These are phyloP conservation scores for Debaryomycetaceae sp. DNA, from an alignment of 1,139 yeast species.

Conservation along the genomic window DNA sequence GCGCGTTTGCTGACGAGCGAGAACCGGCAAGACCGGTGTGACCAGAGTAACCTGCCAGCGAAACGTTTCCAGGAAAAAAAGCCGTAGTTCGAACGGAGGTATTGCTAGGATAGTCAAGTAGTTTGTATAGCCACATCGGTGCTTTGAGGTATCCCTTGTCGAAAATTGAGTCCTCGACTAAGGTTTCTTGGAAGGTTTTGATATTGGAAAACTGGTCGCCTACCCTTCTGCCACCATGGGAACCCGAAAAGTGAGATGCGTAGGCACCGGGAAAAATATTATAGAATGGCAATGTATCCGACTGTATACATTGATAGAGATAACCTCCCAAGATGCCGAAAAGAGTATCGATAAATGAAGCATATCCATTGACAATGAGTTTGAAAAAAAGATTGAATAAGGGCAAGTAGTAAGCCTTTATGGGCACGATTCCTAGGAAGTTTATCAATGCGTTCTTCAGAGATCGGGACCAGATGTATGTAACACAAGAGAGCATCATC, in stretches of 20 bases:
- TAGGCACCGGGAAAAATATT: conserved; percentile 47
- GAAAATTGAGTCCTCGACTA: conserved; percentile 33
- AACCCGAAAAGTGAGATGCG: conserved; percentile 13
- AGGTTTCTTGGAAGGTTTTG: conserved; percentile 12
- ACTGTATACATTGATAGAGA: conserved; percentile 57
- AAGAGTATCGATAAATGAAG: conserved; percentile 36
- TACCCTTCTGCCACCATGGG: conserved; percentile 26
- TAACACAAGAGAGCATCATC: conserved; percentile 49
- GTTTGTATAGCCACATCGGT: conserved; percentile 33
- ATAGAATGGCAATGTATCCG: conserved; percentile 46
- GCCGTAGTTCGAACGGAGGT: conserved; percentile 30
- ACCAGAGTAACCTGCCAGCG: neutral
- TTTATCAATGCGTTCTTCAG: conserved; percentile 49
- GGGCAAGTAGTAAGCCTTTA: conserved; percentile 59
- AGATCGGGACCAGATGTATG: conserved; percentile 58
- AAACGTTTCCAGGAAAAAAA: conserved; percentile 12
- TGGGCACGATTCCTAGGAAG: conserved; percentile 51
- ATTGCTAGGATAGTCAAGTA: conserved; percentile 29
- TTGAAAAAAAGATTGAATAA: conserved; percentile 50
- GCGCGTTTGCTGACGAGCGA: neutral
- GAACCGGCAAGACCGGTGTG: neutral
- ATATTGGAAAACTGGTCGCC: conserved; percentile 16
- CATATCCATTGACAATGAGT: conserved; percentile 40
- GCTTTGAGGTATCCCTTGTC: conserved; percentile 46
- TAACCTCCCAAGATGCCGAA: conserved; percentile 56